Evolutionary conservation across 2,329 filamentous ascomycete genomes (phyloP).

Genomic region (Domatiomyces catenatus): DNA sequence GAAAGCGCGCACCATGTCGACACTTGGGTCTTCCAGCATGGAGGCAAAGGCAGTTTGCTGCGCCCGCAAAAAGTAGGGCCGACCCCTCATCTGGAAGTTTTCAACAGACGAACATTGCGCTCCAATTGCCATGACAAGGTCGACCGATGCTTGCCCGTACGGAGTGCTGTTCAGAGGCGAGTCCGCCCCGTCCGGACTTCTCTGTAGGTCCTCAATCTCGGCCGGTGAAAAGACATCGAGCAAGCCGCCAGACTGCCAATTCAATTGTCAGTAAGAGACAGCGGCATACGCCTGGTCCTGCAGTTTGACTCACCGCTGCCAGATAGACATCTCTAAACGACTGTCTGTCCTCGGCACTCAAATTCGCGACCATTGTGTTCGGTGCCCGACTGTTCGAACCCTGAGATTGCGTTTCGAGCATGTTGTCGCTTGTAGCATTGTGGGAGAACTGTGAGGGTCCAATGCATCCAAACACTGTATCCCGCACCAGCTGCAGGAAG

Average conservation of each 20-base stretch:
- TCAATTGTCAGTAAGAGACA: neutral
- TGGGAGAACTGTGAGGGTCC: constrained; percentile 41
- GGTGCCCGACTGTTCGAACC: constrained; percentile 16
- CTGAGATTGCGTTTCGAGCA: constrained; percentile 36
- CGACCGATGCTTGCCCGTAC: constrained; percentile 18
- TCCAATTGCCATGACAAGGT: constrained; percentile 39
- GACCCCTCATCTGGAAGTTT: constrained; percentile 18
- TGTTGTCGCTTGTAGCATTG: constrained; percentile 34
- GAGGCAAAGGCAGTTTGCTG: constrained; percentile 35
- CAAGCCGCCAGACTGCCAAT: constrained; percentile 27
- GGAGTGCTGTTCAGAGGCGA: neutral
- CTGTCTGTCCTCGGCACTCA: constrained; percentile 21
- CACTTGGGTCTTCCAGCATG: constrained; percentile 39
- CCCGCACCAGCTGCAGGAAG: constrained; percentile 39
- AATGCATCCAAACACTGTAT: constrained; percentile 35
- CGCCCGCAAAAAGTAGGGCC: constrained; percentile 33
- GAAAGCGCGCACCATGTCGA: constrained; percentile 38
- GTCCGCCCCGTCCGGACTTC: neutral
- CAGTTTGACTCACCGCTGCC: constrained; percentile 15
- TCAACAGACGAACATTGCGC: constrained; percentile 30
- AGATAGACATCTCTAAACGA: constrained; percentile 20
- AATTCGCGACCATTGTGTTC: constrained; percentile 23
- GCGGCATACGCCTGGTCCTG: neutral
- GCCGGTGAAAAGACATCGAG: constrained; percentile 24
- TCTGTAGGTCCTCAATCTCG: constrained; percentile 13